phyloP scores from a whole-genome alignment of 306 rosid species.

The Cicer chorassanicum region DNA sequence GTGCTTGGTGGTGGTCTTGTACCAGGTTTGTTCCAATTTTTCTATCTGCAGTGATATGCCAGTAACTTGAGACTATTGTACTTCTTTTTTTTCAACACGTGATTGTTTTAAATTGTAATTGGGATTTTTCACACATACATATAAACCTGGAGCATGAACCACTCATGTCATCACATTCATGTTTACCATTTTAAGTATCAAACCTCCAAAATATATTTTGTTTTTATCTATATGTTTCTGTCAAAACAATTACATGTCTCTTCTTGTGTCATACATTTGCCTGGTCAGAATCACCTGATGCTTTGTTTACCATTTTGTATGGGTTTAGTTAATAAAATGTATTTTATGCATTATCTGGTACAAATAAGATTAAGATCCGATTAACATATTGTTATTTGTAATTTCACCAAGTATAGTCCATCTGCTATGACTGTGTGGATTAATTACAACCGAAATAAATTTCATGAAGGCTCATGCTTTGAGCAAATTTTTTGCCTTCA shows the following conservation, averaged over 20 bases:
- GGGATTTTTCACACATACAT: no score
- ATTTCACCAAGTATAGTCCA: constrained; percentile 17
- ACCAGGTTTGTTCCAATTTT: constrained; percentile 65
- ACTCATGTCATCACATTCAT: no score
- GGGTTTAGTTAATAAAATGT: neutral
- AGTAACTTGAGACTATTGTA: constrained; percentile 2
- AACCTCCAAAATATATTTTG: no score
- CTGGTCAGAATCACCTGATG: neutral
- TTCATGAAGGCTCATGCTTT: neutral
- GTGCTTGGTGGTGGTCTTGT: constrained; percentile 98
- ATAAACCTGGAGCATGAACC: no score
- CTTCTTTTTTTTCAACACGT: neutral
- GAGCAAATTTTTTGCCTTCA: neutral
- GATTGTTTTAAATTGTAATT: no score
- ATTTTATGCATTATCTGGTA: constrained; percentile 1
- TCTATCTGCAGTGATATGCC: constrained; percentile 9
- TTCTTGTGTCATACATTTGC: constrained; percentile 18
- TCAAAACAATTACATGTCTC: neutral
- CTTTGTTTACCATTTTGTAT: constrained; percentile 7
- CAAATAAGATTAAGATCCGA: neutral
- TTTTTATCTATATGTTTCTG: no score
- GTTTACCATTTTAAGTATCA: no score
- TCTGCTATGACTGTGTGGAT: constrained; percentile 22
- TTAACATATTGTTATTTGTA: neutral
- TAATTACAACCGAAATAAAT: neutral